Evolutionary conservation across 129 eudicot genomes (phyloP), one percentile per base, ranked within the genome.

Genomic region (Saussurea involucrata): DNA sequence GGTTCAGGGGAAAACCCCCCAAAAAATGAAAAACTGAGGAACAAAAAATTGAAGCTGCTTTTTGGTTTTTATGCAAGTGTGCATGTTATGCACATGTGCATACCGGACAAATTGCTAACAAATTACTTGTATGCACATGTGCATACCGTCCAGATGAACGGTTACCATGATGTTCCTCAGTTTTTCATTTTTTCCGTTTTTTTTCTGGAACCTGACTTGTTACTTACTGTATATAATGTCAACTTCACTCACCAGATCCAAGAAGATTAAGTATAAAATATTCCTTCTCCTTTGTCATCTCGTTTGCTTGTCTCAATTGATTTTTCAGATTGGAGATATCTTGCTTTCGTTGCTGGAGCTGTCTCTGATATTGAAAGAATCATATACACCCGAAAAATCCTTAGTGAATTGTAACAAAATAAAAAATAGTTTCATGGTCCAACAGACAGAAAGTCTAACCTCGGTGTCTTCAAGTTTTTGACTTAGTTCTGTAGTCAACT

Each of bases 231-330:
- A 63, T 65, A 66, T 49, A 24, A 66, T 3, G 13, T 6, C 40
- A 65, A 75, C 8, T 31, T 27, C 44, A 66, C 90, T 72, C 65
- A 89, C 93, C 93, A 6, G 90, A 84, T 63, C 86, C 81, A 24
- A 89, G 84, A 71, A 89, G 88, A 82, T 81, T 89, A 24, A 67
- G 85, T 22, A 86, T 86, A 74, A 89, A 72, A 75, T 78, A 73
- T 68, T 89, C 93, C 73, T 84, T 86, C 79, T 89, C 90, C 84
- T 82, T 89, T 63, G 82, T 74, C 5, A 76, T 76, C 22, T 85
- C 93, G 80, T 82, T 79, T 20, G 87, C 82, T 66, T 76, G 83
- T 75, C 80, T 70, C 65, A 79, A 21, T 75, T 74, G 82, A 68
- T 86, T 84, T 70, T 89, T 77, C n/a, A 89, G 76, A 24, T 74